phyloP scores from a whole-genome alignment of 2,329 filamentous ascomycete species.

The Xylariaceae sp. region DNA sequence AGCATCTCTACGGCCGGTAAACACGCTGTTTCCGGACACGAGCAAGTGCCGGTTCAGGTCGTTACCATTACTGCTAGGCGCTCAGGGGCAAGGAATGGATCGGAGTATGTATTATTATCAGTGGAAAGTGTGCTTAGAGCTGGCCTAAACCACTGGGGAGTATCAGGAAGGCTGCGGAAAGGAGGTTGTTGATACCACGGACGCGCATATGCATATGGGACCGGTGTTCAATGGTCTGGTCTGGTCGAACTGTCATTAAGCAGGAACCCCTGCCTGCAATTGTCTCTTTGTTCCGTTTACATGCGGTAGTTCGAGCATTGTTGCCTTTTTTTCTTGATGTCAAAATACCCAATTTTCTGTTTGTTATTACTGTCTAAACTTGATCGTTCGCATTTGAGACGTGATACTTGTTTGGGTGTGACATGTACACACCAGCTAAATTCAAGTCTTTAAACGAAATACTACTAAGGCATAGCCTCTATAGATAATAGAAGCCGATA shows the following conservation, averaged over 20 bases:
- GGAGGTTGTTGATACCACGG: constrained; percentile 22
- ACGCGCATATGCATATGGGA: constrained; percentile 30
- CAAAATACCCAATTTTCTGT: constrained; percentile 25
- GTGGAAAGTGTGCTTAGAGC: not conserved
- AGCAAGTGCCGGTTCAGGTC: not conserved
- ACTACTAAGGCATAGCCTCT: no score
- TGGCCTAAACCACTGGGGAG: not conserved
- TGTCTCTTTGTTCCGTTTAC: constrained; percentile 17
- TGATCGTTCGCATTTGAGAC: not conserved
- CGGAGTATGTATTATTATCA: constrained; percentile 17
- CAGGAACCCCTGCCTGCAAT: constrained; percentile 19
- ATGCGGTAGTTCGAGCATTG: constrained; percentile 15
- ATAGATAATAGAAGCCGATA: no score
- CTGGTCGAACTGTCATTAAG: constrained; percentile 12
- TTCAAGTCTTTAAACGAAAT: no score
- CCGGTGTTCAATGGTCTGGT: constrained; percentile 26
- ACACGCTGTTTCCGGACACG: not conserved
- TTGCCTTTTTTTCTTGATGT: constrained; percentile 9
- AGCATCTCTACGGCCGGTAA: constrained; percentile 33
- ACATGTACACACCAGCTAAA: no score
- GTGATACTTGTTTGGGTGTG: not conserved
- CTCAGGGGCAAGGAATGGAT: constrained; percentile 17
- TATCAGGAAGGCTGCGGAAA: constrained; percentile 8
- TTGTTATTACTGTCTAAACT: not conserved
- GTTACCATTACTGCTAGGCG: constrained; percentile 16